These are phyloP conservation scores for Termitomyces sp. DNA, from an alignment of 1,284 basidiomycete genomes.

Conservation along the genomic window DNA sequence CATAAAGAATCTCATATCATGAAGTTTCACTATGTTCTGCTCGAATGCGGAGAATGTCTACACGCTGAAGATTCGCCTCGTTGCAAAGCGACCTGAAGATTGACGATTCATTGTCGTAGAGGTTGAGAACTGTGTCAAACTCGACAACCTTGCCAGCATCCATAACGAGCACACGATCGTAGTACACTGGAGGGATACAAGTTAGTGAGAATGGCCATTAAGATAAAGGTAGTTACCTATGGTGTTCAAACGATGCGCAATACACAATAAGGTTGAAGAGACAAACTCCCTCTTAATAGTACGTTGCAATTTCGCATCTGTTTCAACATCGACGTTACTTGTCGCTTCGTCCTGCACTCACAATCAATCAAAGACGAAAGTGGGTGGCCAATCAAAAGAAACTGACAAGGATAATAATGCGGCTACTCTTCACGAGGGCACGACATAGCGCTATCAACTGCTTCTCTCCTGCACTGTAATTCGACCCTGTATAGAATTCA, in stretches of 20 bases:
- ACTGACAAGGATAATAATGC: conserved; percentile 63
- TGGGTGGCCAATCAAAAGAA: neutral
- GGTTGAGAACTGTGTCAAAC: conserved; percentile 73
- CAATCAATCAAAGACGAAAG: neutral
- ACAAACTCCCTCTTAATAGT: conserved; percentile 73
- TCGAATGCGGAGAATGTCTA: conserved; percentile 34
- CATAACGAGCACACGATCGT: conserved; percentile 76
- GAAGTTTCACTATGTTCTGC: conserved; percentile 24
- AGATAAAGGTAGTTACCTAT: conserved; percentile 40
- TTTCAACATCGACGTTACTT: conserved; percentile 80
- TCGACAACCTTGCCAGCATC: conserved; percentile 66
- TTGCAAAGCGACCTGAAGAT: conserved; percentile 76
- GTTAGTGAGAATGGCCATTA: neutral
- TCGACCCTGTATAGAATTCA: conserved; percentile 41
- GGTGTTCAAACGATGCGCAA: conserved; percentile 75
- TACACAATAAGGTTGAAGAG: conserved; percentile 54
- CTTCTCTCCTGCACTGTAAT: conserved; percentile 76
- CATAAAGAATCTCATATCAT: neutral
- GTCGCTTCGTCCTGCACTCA: conserved; percentile 64
- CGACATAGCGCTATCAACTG: conserved; percentile 72
- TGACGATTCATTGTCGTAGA: conserved; percentile 65
- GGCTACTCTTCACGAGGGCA: conserved; percentile 67
- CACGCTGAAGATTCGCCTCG: conserved; percentile 55
- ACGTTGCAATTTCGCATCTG: conserved; percentile 70
- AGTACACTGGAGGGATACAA: conserved; percentile 44